Base-by-base conservation (phyloP, 2,329 filamentous ascomycete genomes). In the Nannizziopsis barbatae region DNA sequence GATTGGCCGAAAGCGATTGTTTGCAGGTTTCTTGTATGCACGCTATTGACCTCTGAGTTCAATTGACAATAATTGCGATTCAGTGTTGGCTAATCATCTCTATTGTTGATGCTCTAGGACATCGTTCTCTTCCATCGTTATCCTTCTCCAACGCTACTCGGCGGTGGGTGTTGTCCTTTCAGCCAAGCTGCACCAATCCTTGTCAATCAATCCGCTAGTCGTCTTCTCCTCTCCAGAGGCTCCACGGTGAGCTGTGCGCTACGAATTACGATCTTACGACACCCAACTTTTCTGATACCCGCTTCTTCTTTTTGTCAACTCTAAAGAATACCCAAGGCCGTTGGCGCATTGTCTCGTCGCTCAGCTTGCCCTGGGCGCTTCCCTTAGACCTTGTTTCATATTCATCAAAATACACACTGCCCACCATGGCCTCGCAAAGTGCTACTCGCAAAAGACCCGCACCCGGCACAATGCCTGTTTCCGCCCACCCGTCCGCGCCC, bases 401-500 rank as follows among this genome's bases (percentile, higher is more conserved):
- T 27, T 27, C 22, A 27, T 27, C 3, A 27, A 27, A 27, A 27
- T 4, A 27, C 22, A 27, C 22, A 36, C 15, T 22, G 1, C 15
- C 17, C 38, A 12, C 30, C 31, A 32, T 68, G 67, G 60, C 63
- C 46, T 64, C 67, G 17, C 67, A 71, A 61, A 63, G 65, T 43
- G 59, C 67, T 37, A 69, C 67, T 45, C 72, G 84, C 65, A 92
- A 92, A 71, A 76, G 86, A 64, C 73, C 83, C 56, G 84, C 85
- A 41, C 82, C 85, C 49, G 84, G 83, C 62, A 71, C 81, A 53
- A 75, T 79, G 33, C 82, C 85, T n/a, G 68, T 77, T 55, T 68
- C 75, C 17, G 76, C 79, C 43, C 71, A 72, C 35, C 70, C 70
- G 55, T 66, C 75, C 60, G 75, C 75, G 50, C 70, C 68, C 35